These are phyloP conservation scores for Kodamaea neixiangensis DNA, from an alignment of 805 yeast genomes.

Conservation along the genomic window DNA sequence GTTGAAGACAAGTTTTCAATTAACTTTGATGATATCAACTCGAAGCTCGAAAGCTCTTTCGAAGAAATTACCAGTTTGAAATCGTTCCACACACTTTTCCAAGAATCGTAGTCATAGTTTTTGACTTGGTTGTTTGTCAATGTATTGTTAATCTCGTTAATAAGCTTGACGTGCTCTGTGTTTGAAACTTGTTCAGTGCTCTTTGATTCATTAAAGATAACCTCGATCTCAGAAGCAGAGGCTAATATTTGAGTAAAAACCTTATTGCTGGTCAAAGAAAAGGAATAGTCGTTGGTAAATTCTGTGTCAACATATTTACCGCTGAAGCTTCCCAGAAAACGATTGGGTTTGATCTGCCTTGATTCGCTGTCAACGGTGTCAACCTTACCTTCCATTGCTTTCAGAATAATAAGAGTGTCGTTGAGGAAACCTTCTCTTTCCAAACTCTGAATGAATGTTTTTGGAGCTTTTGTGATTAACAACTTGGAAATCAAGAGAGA, in stretches of 20 bases:
- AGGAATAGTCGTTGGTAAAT: constrained; percentile 29
- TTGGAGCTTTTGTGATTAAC: constrained; percentile 47
- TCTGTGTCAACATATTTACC: constrained; percentile 34
- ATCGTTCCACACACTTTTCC: constrained; percentile 27
- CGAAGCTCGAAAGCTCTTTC: constrained; percentile 63
- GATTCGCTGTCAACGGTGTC: neutral
- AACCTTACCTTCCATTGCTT: constrained; percentile 18
- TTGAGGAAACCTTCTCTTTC: constrained; percentile 73
- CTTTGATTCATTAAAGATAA: constrained; percentile 24
- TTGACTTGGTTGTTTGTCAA: constrained; percentile 12
- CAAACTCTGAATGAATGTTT: constrained; percentile 47
- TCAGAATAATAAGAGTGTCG: constrained; percentile 44
- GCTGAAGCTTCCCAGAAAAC: constrained; percentile 17
- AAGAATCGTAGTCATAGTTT: constrained; percentile 35
- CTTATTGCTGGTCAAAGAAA: constrained; percentile 17
- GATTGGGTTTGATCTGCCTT: constrained; percentile 8
- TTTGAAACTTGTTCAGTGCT: constrained; percentile 12
- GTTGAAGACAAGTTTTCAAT: constrained; percentile 43
- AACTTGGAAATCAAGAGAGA: constrained; percentile 50
- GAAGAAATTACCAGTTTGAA: constrained; percentile 14
- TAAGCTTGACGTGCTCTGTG: constrained; percentile 20
- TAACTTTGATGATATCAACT: constrained; percentile 69
- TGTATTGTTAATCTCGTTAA: constrained; percentile 15
- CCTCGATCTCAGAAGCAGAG: constrained; percentile 28
- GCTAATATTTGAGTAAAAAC: constrained; percentile 18